Evolutionary conservation across 805 yeast species (phyloP).

Genomic region (Ogataea ramenticola): DNA sequence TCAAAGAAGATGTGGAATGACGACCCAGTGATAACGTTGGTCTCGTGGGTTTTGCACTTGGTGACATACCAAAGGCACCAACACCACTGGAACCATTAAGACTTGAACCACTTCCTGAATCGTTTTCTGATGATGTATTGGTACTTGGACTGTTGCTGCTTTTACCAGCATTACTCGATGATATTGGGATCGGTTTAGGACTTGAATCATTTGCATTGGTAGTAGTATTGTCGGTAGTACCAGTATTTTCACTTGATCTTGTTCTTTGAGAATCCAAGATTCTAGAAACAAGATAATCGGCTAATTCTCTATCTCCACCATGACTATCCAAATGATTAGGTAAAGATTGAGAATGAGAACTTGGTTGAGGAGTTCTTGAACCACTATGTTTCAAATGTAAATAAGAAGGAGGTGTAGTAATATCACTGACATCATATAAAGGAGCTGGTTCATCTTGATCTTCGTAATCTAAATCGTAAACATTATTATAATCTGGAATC

Average conservation of each 20-base stretch:
- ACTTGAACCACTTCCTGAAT: background rate
- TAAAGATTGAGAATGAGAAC: background rate
- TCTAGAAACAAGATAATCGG: slow-evolving; percentile 7
- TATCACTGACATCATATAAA: slow-evolving; percentile 8
- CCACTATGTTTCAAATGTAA: background rate
- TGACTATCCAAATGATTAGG: background rate
- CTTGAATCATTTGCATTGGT: background rate
- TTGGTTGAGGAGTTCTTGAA: background rate
- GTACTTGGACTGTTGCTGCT: too few species aligned
- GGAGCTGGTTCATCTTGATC: slow-evolving; percentile 20
- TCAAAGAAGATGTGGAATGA: background rate
- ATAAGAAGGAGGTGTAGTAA: background rate
- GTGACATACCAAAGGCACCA: slow-evolving; percentile 3
- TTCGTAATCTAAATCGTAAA: slow-evolving; percentile 21
- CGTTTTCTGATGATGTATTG: too few species aligned
- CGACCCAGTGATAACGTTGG: background rate
- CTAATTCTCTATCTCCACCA: slow-evolving; percentile 3
- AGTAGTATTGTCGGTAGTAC: background rate
- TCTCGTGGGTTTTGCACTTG: background rate
- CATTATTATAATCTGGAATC: slow-evolving; percentile 19
- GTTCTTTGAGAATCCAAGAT: slow-evolving; percentile 8
- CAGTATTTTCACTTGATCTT: background rate
- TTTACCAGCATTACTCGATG: too few species aligned
- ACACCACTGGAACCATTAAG: background rate
- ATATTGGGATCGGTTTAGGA: too few species aligned